A percentile compares a stretch with the other conserved stretches of the same genome.
Conservation (phyloP, 768 basidiomycete species). For the Termitomyces sp. region DNA sequence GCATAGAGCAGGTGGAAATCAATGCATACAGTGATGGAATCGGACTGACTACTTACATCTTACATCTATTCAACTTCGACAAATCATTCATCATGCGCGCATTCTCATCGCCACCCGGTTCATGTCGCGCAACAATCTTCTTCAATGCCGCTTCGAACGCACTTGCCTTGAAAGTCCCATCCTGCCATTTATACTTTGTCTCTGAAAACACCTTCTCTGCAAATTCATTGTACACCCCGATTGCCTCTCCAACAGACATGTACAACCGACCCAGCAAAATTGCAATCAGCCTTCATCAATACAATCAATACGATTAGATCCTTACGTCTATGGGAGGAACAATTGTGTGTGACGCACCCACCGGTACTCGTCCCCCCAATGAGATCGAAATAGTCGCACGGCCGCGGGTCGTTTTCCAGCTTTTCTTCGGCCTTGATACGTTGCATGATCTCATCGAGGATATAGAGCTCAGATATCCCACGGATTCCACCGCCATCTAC, state of each 20-base stretch:
- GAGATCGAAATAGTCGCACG: conserved; percentile 21
- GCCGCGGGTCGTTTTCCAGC: background rate
- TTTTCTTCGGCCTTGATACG: background rate
- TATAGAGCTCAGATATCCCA: conserved; percentile 2
- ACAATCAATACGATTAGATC: no score
- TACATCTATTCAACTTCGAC: background rate
- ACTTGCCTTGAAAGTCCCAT: no score
- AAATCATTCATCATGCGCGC: background rate
- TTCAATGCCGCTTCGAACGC: background rate
- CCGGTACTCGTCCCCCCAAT: conserved; percentile 21
- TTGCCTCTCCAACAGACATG: no score
- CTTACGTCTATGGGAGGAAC: no score
- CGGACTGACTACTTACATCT: background rate
- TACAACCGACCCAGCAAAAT: no score
- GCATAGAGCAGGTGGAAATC: no score
- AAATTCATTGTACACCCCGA: no score
- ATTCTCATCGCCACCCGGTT: background rate
- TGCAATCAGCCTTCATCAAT: no score
- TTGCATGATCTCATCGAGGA: conserved; percentile 2
- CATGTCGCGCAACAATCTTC: background rate
- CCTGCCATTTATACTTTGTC: no score
- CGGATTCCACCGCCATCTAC: conserved; percentile 6
- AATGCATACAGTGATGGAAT: no score
- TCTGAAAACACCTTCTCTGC: no score
- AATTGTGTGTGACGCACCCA: conserved; percentile 10